These are phyloP conservation scores for Tagetes patula DNA, from an alignment of 129 eudicot genomes.

Conservation along the genomic window DNA sequence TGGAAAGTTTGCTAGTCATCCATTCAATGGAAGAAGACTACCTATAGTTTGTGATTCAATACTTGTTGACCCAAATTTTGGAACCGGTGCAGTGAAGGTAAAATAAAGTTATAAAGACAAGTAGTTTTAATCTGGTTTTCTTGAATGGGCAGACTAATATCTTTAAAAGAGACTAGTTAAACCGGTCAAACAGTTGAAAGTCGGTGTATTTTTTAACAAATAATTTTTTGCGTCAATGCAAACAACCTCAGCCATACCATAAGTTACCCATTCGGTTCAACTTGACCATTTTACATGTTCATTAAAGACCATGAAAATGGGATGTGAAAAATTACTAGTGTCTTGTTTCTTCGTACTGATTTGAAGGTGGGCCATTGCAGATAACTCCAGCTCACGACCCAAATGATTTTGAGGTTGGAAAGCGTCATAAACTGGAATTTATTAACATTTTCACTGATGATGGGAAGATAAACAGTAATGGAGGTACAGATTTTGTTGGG, in stretches of 20 bases:
- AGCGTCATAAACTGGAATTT: slow-evolving; percentile 77
- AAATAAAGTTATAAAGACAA: neutral
- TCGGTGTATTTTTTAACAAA: slow-evolving; percentile 1
- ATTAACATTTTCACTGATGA: slow-evolving; percentile 93
- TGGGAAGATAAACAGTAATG: slow-evolving; percentile 87
- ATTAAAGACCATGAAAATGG: slow-evolving; percentile 3
- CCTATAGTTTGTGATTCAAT: slow-evolving; percentile 81
- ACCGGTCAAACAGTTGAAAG: neutral
- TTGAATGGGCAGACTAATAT: neutral
- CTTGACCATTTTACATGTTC: neutral
- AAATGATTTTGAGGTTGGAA: slow-evolving; percentile 97
- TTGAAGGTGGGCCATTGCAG: slow-evolving; percentile 36
- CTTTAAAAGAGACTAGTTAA: neutral
- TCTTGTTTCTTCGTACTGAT: slow-evolving; percentile 6
- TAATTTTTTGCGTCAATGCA: neutral
- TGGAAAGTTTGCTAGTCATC: slow-evolving; percentile 79
- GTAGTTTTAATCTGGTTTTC: neutral
- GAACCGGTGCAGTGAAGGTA: slow-evolving; percentile 98
- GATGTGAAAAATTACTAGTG: neutral
- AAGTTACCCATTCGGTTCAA: neutral
- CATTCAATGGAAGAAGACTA: slow-evolving; percentile 79
- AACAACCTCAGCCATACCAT: no score
- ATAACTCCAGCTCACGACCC: slow-evolving; percentile 99
- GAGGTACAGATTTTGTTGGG: slow-evolving; percentile 72
- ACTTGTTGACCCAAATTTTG: slow-evolving; percentile 88